Conservation (phyloP, 371 early-diverging fungal species). For the Nematocida sp. region DNA sequence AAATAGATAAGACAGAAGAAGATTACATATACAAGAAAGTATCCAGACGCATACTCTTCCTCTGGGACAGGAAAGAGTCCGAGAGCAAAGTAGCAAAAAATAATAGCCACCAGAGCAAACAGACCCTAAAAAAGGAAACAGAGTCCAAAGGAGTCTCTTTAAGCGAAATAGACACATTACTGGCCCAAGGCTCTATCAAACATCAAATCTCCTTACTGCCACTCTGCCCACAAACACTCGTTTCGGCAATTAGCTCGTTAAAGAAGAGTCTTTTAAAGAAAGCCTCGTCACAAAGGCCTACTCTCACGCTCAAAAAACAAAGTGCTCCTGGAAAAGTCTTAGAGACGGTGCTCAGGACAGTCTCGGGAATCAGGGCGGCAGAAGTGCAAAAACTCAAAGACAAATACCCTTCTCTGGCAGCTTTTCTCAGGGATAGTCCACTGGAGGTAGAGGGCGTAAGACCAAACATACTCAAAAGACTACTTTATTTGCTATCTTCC, state of each 20-base stretch:
- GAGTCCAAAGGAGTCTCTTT: neutral
- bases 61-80: slow-evolving; percentile 23
- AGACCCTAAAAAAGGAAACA: neutral
- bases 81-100: slow-evolving; percentile 4
- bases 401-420: neutral
- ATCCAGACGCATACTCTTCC: slow-evolving; percentile 19
- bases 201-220: slow-evolving; percentile 20
- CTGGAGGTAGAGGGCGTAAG: slow-evolving; percentile 10
- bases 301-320: slow-evolving; percentile 12
- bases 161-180: neutral
- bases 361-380: slow-evolving; percentile 9
- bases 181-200: slow-evolving; percentile 2
- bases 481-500: neutral
- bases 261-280: neutral
- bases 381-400: neutral
- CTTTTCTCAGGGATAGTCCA: neutral
- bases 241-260: slow-evolving; percentile 10
- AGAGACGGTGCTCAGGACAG: neutral
- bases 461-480: neutral
- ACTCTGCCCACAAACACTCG: neutral
- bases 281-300: no score
- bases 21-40: neutral
- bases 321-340: slow-evolving; percentile 1
- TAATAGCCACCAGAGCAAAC: slow-evolving; percentile 10
- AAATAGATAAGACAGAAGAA: neutral